Base-by-base conservation (phyloP, 2,329 filamentous ascomycete species). In the Xylaria sp. region DNA sequence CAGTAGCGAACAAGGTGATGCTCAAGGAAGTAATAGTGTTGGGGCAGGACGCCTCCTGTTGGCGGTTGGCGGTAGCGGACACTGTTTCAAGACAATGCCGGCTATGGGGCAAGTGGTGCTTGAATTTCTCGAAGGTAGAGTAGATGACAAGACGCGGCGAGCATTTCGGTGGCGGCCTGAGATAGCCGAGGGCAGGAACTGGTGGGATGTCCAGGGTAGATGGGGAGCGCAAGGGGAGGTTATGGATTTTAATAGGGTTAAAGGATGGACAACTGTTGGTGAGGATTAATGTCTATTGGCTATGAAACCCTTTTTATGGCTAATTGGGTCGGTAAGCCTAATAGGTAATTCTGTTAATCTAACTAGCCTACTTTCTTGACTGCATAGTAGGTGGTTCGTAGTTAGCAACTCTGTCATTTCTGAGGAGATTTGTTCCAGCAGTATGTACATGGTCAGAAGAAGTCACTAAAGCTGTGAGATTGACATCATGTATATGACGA, bases 51-150 rank as follows among this genome's bases (percentile, higher is more conserved):
- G 70, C 50, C 66, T 74, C 7, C 66, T 85, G 2, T 73, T 88
- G 18, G 86, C 83, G 3, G 81, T 84, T 3, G 86, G 86, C 6
- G 86, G 81, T 0, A 85, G 83, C 37, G 86, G 85, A 0, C 84
- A 88, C 72, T 85, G 83, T 2, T 87, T 86, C 70, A 87, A 85
- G 81, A 82, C 85, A 48, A 84, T 86, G 73, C 84, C 85, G 1
- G 80, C 82, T 2, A 82, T 88, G 51, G 86, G 86, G 0, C 78
- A 80, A 4, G 82, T 86, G 25, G 84, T 88, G 28, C 81, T 77
- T 1, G 85, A 88, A 75, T 80, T 80, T 4, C 61, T 88, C 50
- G 83, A 87, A 66, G 82, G 79, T 0, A 79, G 73, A 8, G 68
- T 86, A 48, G 83, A 86, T 50, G 75, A 74, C 8, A 80, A 80